phyloP scores from a whole-genome alignment of 2,329 filamentous ascomycete species.

The Aspergillus ustus region DNA sequence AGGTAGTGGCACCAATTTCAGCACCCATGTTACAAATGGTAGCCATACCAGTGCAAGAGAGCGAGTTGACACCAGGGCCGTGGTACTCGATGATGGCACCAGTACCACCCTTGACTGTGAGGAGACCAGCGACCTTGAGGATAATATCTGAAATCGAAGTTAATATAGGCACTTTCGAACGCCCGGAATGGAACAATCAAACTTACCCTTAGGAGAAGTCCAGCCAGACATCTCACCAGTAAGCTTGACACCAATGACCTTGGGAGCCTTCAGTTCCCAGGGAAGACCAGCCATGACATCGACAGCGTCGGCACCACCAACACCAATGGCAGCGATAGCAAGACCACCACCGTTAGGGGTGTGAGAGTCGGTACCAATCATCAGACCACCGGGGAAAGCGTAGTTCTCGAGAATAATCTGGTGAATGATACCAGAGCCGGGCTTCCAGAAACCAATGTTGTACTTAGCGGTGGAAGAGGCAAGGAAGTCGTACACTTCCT shows the following conservation, averaged over 20 bases:
- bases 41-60: constrained; percentile 85
- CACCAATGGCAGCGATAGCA: constrained; percentile 92
- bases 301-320: constrained; percentile 96
- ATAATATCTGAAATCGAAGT: constrained; percentile 74
- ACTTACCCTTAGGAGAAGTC: constrained; percentile 86
- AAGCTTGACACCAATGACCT: constrained; percentile 94
- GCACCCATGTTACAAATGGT: constrained; percentile 76
- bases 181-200: not conserved
- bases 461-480: constrained; percentile 95
- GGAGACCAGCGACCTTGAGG: constrained; percentile 92
- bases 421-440: constrained; percentile 98
- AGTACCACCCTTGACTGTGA: constrained; percentile 97
- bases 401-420: constrained; percentile 99
- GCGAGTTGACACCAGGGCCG: constrained; percentile 72
- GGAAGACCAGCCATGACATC: constrained; percentile 97
- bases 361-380: constrained; percentile 98
- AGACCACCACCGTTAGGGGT: constrained; percentile 97
- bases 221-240: constrained; percentile 88
- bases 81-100: constrained; percentile 70
- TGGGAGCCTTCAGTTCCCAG: constrained; percentile 98
- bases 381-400: constrained; percentile 95
- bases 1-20: constrained; percentile 77
- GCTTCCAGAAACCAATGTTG: constrained; percentile 99
- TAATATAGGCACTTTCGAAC: not conserved
- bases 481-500: constrained; percentile 99